Evolutionary conservation across 805 yeast genomes (phyloP), one percentile per base, ranked within the genome.

Genomic region (Wickerhamiella siamensis): DNA sequence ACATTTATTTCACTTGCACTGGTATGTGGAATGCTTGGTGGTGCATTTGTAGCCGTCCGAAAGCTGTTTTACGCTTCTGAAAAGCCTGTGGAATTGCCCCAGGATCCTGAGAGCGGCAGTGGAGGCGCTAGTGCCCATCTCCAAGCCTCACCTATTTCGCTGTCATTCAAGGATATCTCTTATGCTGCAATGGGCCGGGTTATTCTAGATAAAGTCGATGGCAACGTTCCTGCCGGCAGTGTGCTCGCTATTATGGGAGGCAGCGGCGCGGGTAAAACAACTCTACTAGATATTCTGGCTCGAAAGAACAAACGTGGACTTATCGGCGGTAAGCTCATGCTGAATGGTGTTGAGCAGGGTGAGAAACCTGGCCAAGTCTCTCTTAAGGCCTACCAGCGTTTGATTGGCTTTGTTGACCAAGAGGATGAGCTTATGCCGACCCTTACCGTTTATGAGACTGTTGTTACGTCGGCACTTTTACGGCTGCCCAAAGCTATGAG

Each of bases 181-280:
- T 91, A 88, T 55, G 10, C 17, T 1, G 72, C 74, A 9, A 65
- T 65, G 0, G 70, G 64, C 19, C 56, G 57, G 40, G 62, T 60
- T 15, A 76, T 91, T 3, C 67, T 91, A 44, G 67, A 71, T 10
- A 66, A 70, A 22, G 69, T 83, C 0, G 75, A 73, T 50, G 98
- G 98, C 8, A 51, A 75, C 12, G 94, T 78, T 2, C 74, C 74
- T 40, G 94, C 96, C 2, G 80, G 95, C 31, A 86, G 86, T 57
- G 80, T 94, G 47, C 59, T 86, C 57, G 97, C 98, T 0, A 84
- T 91, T 33, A 83, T 91, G 94, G 98, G 98, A 35, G 96, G 96
- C 1, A 87, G 96, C 0, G 98, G 98, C 39, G 97, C 98, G 12
- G 98, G 98, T 40, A 91, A 91, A 57, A 88, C 98, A 1, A 88